phyloP scores from a whole-genome alignment of 768 basidiomycete genomes.

The Boletus barrowsii region DNA sequence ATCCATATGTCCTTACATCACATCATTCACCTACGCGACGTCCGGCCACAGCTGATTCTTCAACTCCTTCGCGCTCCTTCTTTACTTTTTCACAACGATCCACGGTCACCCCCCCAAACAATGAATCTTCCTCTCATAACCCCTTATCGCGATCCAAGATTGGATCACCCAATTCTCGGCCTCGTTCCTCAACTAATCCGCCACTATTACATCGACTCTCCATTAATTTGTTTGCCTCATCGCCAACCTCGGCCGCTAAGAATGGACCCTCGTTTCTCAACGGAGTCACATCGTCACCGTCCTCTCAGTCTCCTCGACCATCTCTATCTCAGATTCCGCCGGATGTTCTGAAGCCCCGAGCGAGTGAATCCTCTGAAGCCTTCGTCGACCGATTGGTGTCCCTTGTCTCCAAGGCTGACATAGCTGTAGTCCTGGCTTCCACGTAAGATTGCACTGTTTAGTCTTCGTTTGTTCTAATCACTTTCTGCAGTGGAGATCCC shows the following conservation, averaged over 20 bases:
- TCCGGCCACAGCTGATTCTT: slow-evolving; percentile 44
- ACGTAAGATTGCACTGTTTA: slow-evolving; percentile 47
- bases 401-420: slow-evolving; percentile 71
- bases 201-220: slow-evolving; percentile 70
- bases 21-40: slow-evolving; percentile 26
- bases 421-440: slow-evolving; percentile 77
- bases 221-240: slow-evolving; percentile 56
- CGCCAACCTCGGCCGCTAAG: slow-evolving; percentile 34
- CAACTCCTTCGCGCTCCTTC: slow-evolving; percentile 24
- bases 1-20: slow-evolving; percentile 12
- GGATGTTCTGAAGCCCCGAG: slow-evolving; percentile 50
- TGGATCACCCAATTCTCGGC: slow-evolving; percentile 38
- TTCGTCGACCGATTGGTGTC: slow-evolving; percentile 66
- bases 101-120: slow-evolving; percentile 11
- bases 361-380: slow-evolving; percentile 64
- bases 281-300: slow-evolving; percentile 20
- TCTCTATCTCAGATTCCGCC: slow-evolving; percentile 43
- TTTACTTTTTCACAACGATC: slow-evolving; percentile 27
- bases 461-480: slow-evolving; percentile 7
- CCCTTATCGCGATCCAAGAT: slow-evolving; percentile 14
- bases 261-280: slow-evolving; percentile 7
- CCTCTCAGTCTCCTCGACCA: slow-evolving; percentile 41
- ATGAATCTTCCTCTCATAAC: slow-evolving; percentile 1
- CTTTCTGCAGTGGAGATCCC: slow-evolving; percentile 54
- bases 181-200: slow-evolving; percentile 59